phyloP scores from a whole-genome alignment of 2,329 filamentous ascomycete species.

The Lecanicillium sp. region DNA sequence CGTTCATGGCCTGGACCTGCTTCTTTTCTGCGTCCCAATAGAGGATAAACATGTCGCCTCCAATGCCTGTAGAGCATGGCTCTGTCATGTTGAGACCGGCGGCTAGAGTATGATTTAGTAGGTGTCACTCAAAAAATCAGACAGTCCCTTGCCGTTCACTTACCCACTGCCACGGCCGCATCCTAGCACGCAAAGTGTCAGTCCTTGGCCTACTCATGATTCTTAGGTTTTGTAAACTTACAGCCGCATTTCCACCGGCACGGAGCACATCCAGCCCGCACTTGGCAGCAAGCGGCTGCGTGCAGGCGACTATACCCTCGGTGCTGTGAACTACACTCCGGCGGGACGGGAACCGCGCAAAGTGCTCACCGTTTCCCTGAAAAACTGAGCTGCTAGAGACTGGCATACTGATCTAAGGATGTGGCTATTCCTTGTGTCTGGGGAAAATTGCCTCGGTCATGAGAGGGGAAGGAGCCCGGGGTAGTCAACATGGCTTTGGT shows the following conservation, averaged over 20 bases:
- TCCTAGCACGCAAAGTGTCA: conserved; percentile 47
- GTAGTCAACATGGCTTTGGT: too few species aligned
- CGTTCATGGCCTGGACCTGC: conserved; percentile 81
- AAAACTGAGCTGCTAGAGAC: conserved; percentile 39
- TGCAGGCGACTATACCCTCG: conserved; percentile 82
- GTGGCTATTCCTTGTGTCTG: too few species aligned
- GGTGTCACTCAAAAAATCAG: not conserved
- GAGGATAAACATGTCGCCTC: conserved; percentile 94
- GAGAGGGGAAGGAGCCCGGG: too few species aligned
- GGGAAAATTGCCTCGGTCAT: too few species aligned
- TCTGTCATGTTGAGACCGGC: conserved; percentile 91
- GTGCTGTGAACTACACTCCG: conserved; percentile 91
- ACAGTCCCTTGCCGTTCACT: conserved; percentile 16
- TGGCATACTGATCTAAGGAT: conserved; percentile 40
- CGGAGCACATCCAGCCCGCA: conserved; percentile 81
- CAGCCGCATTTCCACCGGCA: conserved; percentile 86
- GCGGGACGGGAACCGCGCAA: conserved; percentile 66
- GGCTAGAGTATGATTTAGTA: conserved; percentile 42
- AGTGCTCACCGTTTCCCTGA: conserved; percentile 36
- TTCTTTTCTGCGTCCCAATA: conserved; percentile 80
- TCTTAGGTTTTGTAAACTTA: conserved; percentile 36
- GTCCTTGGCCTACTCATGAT: too few species aligned
- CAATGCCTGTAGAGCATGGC: conserved; percentile 87
- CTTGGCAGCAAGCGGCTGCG: conserved; percentile 81
- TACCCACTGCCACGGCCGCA: conserved; percentile 88